phyloP scores from a whole-genome alignment of 2,329 filamentous ascomycete genomes.

The Claviceps maximensis region DNA sequence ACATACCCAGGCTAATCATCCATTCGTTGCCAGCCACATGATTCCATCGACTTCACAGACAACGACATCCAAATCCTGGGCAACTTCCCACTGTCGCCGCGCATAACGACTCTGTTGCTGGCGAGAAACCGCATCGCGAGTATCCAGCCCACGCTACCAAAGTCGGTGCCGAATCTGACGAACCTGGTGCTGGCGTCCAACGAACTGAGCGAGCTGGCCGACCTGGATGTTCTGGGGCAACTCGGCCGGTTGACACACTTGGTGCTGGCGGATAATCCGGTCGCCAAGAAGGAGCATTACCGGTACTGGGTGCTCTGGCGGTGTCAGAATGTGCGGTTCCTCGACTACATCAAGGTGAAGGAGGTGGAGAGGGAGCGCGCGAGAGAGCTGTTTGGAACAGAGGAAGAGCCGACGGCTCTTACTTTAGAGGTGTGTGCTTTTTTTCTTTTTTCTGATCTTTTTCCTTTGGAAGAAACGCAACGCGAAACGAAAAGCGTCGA shows the following conservation, averaged over 20 bases:
- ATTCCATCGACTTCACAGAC: conserved; percentile 96
- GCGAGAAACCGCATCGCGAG: conserved; percentile 76
- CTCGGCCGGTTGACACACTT: conserved; percentile 66
- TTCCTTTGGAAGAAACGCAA: not conserved
- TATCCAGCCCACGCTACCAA: conserved; percentile 64
- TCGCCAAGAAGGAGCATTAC: conserved; percentile 90
- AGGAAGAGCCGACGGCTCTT: conserved; percentile 63
- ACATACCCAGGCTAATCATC: too few species aligned
- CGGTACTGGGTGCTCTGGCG: conserved; percentile 84
- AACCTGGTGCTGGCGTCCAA: conserved; percentile 78
- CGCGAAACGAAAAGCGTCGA: not conserved
- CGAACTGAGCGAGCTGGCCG: conserved; percentile 68
- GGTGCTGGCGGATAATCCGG: conserved; percentile 73
- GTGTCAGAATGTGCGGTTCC: conserved; percentile 71
- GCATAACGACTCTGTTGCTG: conserved; percentile 75
- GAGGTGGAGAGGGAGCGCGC: conserved; percentile 68
- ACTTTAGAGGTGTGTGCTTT: conserved; percentile 58
- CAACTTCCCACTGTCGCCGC: conserved; percentile 86
- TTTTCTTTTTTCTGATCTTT: too few species aligned
- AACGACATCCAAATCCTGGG: conserved; percentile 84
- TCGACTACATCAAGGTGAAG: conserved; percentile 88
- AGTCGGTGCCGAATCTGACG: conserved; percentile 66
- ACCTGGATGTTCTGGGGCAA: conserved; percentile 65
- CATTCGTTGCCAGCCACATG: conserved; percentile 56
- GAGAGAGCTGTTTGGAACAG: conserved; percentile 69